Evolutionary conservation across 208 protist genomes (phyloP), one percentile per base, ranked within the genome.

Genomic region (Leishmania major): DNA sequence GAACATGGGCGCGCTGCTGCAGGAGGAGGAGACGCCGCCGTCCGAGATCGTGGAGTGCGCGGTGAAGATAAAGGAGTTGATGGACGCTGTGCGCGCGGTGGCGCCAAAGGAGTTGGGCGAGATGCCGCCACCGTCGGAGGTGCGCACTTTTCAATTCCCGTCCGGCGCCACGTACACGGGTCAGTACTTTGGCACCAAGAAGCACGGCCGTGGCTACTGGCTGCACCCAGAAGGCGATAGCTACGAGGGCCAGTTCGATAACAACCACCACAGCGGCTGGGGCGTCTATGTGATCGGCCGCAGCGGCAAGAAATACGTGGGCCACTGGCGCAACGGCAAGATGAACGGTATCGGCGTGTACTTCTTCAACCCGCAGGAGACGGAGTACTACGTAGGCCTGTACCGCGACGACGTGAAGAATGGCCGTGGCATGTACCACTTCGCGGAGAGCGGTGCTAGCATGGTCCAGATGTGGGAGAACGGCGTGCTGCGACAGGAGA

Each of bases 261-360:
- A 88, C 82, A 98, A 98, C 81, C 91, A 93, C 78, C 95, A 98
- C 90, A 88, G 88, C 67, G 95, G 95, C n/a, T 98, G 95, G 95
- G 95, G 95, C 15, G 93, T 98, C 28, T 98, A 98, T 82, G 90
- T 92, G 59, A 95, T 95, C 81, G 95, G 95, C 10, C 87, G 91
- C 59, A 96, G 90, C 77, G 93, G 95, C 43, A 98, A 98, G 82
- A 93, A 93, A 75, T 98, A 93, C 75, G 93, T 97, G 1, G 95
- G 95, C 19, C 87, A 94, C 80, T 98, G 95, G 93, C 72, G 84
- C 31, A 89, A 96, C 51, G 95, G 93, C 47, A 96, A 96, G 77
- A 98, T 98, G 95, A 90, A 97, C 80, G 95, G 95, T 62, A 88
- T 94, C 35, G 95, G 95, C 15, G 90, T 98, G 31, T 98, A 98